A percentile compares a stretch with the other conserved stretches of the same genome.
These are phyloP conservation scores for Tulasnella sp. DNA, from an alignment of 768 basidiomycete genomes.

Conservation along the genomic window DNA sequence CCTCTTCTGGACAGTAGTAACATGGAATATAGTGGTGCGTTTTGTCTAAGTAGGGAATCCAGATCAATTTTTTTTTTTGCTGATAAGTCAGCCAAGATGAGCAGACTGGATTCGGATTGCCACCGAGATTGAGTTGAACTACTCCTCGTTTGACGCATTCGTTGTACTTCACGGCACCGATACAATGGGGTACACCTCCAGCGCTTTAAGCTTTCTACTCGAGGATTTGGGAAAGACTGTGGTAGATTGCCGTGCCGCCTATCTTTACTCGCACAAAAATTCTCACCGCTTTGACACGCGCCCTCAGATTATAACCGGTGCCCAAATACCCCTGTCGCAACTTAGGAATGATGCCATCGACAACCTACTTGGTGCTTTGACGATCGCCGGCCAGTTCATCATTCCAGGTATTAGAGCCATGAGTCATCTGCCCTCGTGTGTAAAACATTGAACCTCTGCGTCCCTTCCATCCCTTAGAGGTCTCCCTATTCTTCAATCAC, in stretches of 20 bases:
- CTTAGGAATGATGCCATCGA: constrained; percentile 91
- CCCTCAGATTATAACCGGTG: constrained; percentile 73
- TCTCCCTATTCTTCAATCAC: constrained; percentile 83
- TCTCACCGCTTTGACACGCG: background rate
- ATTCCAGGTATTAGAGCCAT: too few relatives aligned
- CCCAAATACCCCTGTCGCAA: constrained; percentile 86
- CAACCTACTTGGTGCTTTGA: constrained; percentile 80
- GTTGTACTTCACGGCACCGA: constrained; percentile 55
- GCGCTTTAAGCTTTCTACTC: constrained; percentile 52
- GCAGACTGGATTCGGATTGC: constrained; percentile 86
- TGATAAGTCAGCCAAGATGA: constrained; percentile 2
- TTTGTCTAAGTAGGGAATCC: constrained; percentile 5
- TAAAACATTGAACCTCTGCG: background rate
- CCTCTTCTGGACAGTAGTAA: constrained; percentile 84
- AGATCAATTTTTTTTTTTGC: constrained; percentile 7
- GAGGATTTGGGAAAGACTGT: constrained; percentile 91
- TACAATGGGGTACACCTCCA: constrained; percentile 47
- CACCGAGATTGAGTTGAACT: constrained; percentile 88
- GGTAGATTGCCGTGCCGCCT: constrained; percentile 33
- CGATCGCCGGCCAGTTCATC: constrained; percentile 81
- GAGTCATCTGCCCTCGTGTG: constrained; percentile 8
- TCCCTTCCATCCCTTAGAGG: constrained; percentile 43
- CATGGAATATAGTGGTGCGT: constrained; percentile 64
- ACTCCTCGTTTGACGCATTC: constrained; percentile 76
- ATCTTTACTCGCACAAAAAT: background rate